Evolutionary conservation across 2,329 filamentous ascomycete species (phyloP).

Genomic region (Aciculosporium take): DNA sequence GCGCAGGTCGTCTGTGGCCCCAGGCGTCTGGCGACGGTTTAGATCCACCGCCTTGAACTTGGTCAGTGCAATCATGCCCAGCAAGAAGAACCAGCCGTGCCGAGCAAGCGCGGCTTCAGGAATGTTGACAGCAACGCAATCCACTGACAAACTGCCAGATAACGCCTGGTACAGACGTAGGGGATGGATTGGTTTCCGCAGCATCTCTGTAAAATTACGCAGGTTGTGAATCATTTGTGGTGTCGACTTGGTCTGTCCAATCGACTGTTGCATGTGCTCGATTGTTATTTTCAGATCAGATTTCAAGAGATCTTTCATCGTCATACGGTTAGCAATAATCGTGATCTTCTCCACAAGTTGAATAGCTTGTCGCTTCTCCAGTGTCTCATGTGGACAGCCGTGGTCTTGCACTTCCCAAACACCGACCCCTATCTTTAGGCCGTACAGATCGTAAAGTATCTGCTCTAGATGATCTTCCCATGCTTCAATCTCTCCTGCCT

Average conservation of each 20-base stretch:
- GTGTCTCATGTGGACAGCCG: conserved; percentile 57
- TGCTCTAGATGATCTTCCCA: conserved; percentile 81
- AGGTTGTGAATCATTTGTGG: conserved; percentile 78
- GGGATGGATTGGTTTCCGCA: conserved; percentile 75
- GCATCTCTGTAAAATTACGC: conserved; percentile 64
- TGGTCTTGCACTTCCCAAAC: conserved; percentile 61
- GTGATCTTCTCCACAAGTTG: conserved; percentile 75
- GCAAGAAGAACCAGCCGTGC: conserved; percentile 82
- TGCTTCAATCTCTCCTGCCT: conserved; percentile 60
- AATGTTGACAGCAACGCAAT: conserved; percentile 54
- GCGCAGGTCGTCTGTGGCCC: conserved; percentile 70
- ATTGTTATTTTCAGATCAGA: conserved; percentile 82
- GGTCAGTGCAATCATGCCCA: conserved; percentile 75
- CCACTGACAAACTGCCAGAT: conserved; percentile 59
- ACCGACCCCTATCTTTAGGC: conserved; percentile 59
- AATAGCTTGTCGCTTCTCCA: conserved; percentile 69
- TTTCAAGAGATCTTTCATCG: conserved; percentile 82
- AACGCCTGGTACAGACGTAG: conserved; percentile 67
- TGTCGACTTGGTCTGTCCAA: conserved; percentile 65
- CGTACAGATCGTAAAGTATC: conserved; percentile 70
- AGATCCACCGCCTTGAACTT: conserved; percentile 61
- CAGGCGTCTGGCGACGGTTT: conserved; percentile 62
- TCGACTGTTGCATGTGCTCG: conserved; percentile 80
- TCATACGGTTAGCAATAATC: conserved; percentile 64
- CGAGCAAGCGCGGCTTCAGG: conserved; percentile 59